Base-by-base conservation (phyloP, 2,329 filamentous ascomycete species). In the Lomentospora prolificans region DNA sequence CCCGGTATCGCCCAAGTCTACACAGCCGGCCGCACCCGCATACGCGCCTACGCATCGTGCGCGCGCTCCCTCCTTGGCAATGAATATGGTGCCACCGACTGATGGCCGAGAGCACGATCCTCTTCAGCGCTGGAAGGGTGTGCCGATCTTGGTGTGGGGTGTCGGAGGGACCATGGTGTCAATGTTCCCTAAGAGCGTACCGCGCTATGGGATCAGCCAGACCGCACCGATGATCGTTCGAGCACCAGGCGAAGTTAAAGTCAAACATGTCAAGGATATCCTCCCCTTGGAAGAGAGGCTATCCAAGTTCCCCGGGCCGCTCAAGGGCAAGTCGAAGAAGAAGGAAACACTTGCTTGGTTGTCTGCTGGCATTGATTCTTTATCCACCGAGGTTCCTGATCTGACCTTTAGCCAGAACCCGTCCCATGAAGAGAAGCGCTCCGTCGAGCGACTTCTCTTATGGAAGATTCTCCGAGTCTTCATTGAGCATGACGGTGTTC, bases 271-370 rank as follows among this genome's bases (percentile, higher is more conserved):
- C 59, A 94, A 87, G 66, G 84, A 90, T 46, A 75, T 89, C 28
- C 73, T 89, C 48, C 84, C 88, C 3, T 73, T 90, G 7, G 75
- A 82, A 24, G 89, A 94, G 31, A 80, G 84, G 2, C 73, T 94
- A 51, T 79, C 82, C 17, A 90, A 85, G 62, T 97, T 97, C 64
- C 94, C 94, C 0, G 94, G 94, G 0, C 94, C 95, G 3, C 73
- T 99, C 27, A 90, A 87, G 68, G 80, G 84, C 41, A 97, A 96
- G 66, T 84, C 85, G 1, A 97, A 96, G 76, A 99, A 99, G 77
- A 99, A 97, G 73, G 92, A 99, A 55, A 81, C 90, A 0, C 63
- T 91, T 46, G 70, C 82, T 2, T 99, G 95, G 94, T 75, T 99
- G 48, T 80, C 78, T 3, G 75, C 79, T 58, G 89, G 86, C 54